phyloP scores from a whole-genome alignment of 768 basidiomycete genomes.

The Russula virescens region DNA sequence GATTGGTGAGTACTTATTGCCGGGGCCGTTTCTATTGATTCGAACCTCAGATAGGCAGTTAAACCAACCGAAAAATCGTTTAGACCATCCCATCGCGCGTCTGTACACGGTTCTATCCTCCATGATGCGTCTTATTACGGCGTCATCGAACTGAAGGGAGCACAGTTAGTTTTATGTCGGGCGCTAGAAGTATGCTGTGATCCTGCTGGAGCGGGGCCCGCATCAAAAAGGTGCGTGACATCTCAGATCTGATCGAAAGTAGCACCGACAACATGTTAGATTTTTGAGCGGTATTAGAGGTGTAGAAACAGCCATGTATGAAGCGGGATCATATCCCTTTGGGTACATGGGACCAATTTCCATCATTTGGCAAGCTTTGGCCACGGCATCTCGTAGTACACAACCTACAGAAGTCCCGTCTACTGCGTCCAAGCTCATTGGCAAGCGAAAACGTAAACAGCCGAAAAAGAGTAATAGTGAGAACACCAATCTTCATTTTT shows the following conservation, averaged over 20 bases:
- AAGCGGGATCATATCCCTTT: conserved; percentile 56
- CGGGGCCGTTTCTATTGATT: neutral
- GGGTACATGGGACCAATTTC: conserved; percentile 64
- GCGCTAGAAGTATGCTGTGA: conserved; percentile 57
- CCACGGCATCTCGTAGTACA: neutral
- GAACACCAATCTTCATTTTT: neutral
- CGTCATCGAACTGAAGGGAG: conserved; percentile 67
- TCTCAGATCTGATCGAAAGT: neutral
- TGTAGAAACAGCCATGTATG: conserved; percentile 64
- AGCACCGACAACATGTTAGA: conserved; percentile 35
- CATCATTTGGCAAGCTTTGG: conserved; percentile 63
- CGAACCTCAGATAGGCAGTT: conserved; percentile 47
- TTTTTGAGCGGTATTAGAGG: conserved; percentile 60
- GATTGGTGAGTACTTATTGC: conserved; percentile 49
- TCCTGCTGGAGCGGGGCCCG: conserved; percentile 54
- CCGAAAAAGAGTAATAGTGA: conserved; percentile 7
- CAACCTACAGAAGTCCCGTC: neutral
- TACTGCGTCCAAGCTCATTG: conserved; percentile 18
- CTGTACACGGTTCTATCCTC: conserved; percentile 75
- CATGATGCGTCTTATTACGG: conserved; percentile 88
- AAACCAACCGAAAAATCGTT: conserved; percentile 90
- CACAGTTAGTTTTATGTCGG: conserved; percentile 46
- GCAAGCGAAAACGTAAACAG: conserved; percentile 31
- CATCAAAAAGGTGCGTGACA: conserved; percentile 48
- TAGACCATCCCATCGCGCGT: conserved; percentile 86